phyloP scores from a whole-genome alignment of 768 basidiomycete genomes.

The Trametes cubensis region DNA sequence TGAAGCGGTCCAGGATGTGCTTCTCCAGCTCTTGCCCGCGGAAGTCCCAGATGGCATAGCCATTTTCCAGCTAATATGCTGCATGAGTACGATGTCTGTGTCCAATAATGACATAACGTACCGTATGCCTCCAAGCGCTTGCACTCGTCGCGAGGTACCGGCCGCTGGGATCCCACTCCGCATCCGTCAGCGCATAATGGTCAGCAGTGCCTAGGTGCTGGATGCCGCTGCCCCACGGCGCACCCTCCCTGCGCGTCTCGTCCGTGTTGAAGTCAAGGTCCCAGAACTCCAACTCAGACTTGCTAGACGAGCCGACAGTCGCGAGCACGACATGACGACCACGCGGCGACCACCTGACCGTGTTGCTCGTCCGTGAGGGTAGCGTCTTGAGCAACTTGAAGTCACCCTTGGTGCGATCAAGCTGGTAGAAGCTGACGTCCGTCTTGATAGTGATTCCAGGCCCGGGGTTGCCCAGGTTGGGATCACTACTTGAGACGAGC shows the following conservation, averaged over 20 bases:
- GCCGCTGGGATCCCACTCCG: slow-evolving; percentile 98
- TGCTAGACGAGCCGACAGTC: slow-evolving; percentile 91
- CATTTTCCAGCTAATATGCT: slow-evolving; percentile 83
- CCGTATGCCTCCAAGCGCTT: slow-evolving; percentile 93
- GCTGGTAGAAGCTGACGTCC: slow-evolving; percentile 93
- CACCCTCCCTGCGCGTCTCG: slow-evolving; percentile 56
- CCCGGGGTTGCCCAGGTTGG: slow-evolving; percentile 87
- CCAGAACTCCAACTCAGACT: slow-evolving; percentile 99
- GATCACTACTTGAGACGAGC: slow-evolving; percentile 91
- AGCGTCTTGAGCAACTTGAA: slow-evolving; percentile 87
- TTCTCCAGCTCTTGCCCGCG: slow-evolving; percentile 93
- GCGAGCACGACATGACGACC: slow-evolving; percentile 96
- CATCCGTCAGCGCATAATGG: slow-evolving; percentile 96
- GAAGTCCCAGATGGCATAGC: slow-evolving; percentile 97
- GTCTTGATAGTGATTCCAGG: slow-evolving; percentile 96
- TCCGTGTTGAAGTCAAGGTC: slow-evolving; percentile 87
- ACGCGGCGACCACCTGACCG: slow-evolving; percentile 94
- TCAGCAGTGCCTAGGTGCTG: slow-evolving; percentile 85
- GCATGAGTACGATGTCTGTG: not conserved
- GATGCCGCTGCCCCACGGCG: slow-evolving; percentile 79
- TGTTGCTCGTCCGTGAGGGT: slow-evolving; percentile 84
- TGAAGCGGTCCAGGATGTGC: slow-evolving; percentile 90
- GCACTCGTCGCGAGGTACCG: slow-evolving; percentile 92
- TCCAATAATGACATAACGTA: slow-evolving; percentile 42
- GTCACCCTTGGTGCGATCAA: slow-evolving; percentile 90